Evolutionary conservation across 1,284 basidiomycete genomes (phyloP), one percentile per base, ranked within the genome.

Genomic region (Thecaphora thlaspeos): DNA sequence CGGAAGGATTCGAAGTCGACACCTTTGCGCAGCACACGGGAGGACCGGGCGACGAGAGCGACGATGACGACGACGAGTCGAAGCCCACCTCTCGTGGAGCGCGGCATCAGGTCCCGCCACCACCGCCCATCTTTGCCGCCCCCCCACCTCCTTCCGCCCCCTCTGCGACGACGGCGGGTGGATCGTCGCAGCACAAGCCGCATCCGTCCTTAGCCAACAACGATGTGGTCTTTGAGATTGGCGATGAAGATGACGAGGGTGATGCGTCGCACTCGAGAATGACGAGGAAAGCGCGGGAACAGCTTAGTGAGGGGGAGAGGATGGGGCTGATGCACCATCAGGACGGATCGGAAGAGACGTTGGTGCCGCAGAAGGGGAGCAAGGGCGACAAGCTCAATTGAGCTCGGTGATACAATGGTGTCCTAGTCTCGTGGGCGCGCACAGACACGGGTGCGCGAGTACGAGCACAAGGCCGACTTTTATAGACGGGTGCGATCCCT

Each of bases 1-100:
- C 79, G 88, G 56, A 88, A 88, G 26, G 70, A 7, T 76, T 67
- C 86, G 91, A 81, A 88, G 95, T 79, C 90, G 95, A 78, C 85
- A 87, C 71, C 79, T 51, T 78, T 43, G 61, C 64, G 3, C 48
- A 28, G 2, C 37, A 22, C 15, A 23, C 44, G 19, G 32, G 32
- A 7, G 32, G 32, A 14, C 40, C 40, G 14, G 46, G 57, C 24
- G 70, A 68, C 17, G 60, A 56, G 23, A 56, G 68, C 17, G 67
- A 66, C 19, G 60, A 67, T 21, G 68, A 70, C 19, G 60, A 67
- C 23, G 68, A 70, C 8, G 58, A 64, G 45, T 42, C 51, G 17
- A 61, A 55, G 40, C 51, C 48, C 34, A 52, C 51, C 18, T 61
- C 49, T 18, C 50, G 45, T n/a, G 56, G 53, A 4, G 45, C 32